Conservation (phyloP, 768 basidiomycete species). For the Thelephora aurantiotincta region DNA sequence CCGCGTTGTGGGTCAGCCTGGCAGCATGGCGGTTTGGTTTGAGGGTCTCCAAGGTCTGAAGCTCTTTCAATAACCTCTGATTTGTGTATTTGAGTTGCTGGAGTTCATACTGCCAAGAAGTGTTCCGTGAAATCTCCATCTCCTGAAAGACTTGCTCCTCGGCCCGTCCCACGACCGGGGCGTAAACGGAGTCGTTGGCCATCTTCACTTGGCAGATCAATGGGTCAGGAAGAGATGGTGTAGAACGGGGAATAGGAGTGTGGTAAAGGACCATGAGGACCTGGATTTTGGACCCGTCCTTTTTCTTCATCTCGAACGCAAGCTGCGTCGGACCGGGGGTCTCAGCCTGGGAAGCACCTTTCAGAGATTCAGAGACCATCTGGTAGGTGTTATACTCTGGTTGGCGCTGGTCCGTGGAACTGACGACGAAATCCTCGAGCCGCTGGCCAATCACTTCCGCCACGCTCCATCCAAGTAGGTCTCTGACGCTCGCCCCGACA, state of each 20-base stretch:
- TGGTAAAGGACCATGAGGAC: conserved; percentile 26
- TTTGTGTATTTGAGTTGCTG: conserved; percentile 71
- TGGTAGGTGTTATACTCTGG: background rate
- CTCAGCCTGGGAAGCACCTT: conserved; percentile 6
- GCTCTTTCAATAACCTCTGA: conserved; percentile 46
- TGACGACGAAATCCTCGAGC: conserved; percentile 24
- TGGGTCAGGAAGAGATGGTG: conserved; percentile 2
- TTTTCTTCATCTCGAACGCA: conserved; percentile 24
- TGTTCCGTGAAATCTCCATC: conserved; percentile 47
- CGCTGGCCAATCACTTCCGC: conserved; percentile 38
- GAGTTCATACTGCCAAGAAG: conserved; percentile 90
- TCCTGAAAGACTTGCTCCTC: conserved; percentile 52
- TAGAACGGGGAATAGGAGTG: conserved; percentile 7
- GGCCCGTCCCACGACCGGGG: conserved; percentile 7
- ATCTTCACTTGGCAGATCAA: conserved; percentile 17
- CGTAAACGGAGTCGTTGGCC: conserved; percentile 1
- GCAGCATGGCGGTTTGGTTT: too few species aligned
- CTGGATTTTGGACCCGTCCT: conserved; percentile 18
- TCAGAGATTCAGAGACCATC: background rate
- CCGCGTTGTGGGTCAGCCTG: too few species aligned
- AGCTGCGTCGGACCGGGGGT: conserved; percentile 13
- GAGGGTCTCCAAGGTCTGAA: conserved; percentile 24
- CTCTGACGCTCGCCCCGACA: conserved; percentile 33
- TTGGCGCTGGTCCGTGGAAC: background rate
- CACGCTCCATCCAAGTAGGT: conserved; percentile 52